phyloP scores from a whole-genome alignment of 768 basidiomycete genomes.

The Calocera viscosa region DNA sequence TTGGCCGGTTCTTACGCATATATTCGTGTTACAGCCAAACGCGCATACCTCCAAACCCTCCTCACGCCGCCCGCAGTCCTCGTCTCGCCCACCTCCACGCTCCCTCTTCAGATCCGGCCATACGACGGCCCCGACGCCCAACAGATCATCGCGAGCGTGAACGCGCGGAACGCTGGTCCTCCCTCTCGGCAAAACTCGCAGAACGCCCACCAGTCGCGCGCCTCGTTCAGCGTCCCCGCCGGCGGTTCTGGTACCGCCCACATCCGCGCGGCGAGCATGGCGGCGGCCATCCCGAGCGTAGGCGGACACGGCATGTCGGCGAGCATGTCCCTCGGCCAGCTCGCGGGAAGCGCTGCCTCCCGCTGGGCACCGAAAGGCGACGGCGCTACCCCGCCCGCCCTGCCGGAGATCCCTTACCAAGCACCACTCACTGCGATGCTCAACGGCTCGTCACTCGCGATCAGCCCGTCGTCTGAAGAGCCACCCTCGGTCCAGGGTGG shows the following conservation, averaged over 20 bases:
- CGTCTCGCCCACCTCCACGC: constrained; percentile 41
- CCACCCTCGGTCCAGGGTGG: constrained; percentile 26
- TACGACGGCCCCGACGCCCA: constrained; percentile 95
- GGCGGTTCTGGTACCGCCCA: constrained; percentile 28
- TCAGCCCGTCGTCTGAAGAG: constrained; percentile 17
- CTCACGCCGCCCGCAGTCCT: constrained; percentile 67
- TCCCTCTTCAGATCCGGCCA: constrained; percentile 58
- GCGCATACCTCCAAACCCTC: constrained; percentile 83
- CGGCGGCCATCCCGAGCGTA: constrained; percentile 9
- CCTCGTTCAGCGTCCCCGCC: constrained; percentile 18
- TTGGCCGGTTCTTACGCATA: neutral
- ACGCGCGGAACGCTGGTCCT: constrained; percentile 38
- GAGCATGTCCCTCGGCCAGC: constrained; percentile 4
- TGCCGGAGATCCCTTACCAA: constrained; percentile 10
- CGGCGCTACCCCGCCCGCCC: neutral
- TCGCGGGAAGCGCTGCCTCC: neutral
- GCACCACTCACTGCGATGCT: neutral
- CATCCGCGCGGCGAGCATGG: constrained; percentile 10
- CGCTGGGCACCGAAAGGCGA: constrained; percentile 4
- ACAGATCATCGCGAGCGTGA: constrained; percentile 30
- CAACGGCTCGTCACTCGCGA: constrained; percentile 6
- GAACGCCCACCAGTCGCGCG: constrained; percentile 24
- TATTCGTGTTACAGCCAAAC: constrained; percentile 54
- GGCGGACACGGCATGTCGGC: neutral
- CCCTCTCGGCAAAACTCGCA: constrained; percentile 51